Base-by-base conservation (phyloP, 495 filamentous ascomycete genomes). In the Penicillium flavigenum region DNA sequence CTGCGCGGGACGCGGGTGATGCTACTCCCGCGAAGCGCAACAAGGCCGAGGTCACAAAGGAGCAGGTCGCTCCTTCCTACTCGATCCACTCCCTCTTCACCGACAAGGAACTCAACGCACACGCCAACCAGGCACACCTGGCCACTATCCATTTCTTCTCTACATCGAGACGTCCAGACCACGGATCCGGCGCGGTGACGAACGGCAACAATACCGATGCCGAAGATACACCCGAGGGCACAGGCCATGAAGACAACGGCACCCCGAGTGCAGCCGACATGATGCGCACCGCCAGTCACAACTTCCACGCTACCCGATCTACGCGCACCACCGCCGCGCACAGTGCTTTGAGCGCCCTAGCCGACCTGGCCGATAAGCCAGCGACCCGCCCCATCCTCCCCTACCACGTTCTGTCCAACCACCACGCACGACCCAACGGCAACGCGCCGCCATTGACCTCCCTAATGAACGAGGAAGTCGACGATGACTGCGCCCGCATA, bases 61-160 rank as follows among this genome's bases (percentile, higher is more conserved):
- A 81, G 56, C 68, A 70, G 60, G 61, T 66, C 36, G 71, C 77
- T 4, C 73, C 86, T 43, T 63, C 85, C 1, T 94, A 91, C 72
- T 90, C 87, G 45, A 85, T 98, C 57, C 87, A 96, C 50, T 89
- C 91, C 56, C 84, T 98, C 24, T 97, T 98, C 65, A 96, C 90
- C 0, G 92, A 96, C 58, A 96, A 93, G 74, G 93, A 98, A 71
- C 84, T 97, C 12, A 80, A 83, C 29, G 79, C 89, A 71, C 85
- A 86, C 5, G 86, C 88, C 43, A 89, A 90, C 61, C 73, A 81
- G 27, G 87, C 90, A 0, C 86, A 87, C 44, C 66, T 90, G 20
- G 86, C 86, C 10, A 82, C 88, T 60, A 63, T 82, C 67, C 74
- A 83, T 76, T 69, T 77, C 76, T 75, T 79, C 68, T 74, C 71